phyloP scores from a whole-genome alignment of 2,329 filamentous ascomycete species.

The Hypoxylon rubiginosum region DNA sequence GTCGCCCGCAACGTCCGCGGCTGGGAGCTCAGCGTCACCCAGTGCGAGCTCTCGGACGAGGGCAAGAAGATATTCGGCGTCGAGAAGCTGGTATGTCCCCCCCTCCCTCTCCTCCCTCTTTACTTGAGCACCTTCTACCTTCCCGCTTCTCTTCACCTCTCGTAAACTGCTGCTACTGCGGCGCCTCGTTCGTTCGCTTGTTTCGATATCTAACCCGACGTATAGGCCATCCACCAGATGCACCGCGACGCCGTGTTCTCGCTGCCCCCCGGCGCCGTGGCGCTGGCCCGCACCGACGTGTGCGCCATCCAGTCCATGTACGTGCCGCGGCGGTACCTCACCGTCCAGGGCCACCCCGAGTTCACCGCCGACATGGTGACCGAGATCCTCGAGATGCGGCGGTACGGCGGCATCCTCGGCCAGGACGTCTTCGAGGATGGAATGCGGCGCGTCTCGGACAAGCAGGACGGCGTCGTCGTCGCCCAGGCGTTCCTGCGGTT shows the following conservation, averaged over 20 bases:
- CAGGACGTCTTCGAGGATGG: conserved; percentile 78
- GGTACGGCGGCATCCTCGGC: conserved; percentile 75
- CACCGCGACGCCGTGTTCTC: conserved; percentile 81
- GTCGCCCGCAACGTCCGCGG: conserved; percentile 76
- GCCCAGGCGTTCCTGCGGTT: conserved; percentile 83
- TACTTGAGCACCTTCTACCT: too few species aligned
- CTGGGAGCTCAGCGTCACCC: conserved; percentile 85
- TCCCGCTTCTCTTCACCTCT: background rate
- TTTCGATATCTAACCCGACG: conserved; percentile 22
- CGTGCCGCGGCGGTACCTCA: conserved; percentile 73
- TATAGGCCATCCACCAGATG: conserved; percentile 83
- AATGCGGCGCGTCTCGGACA: conserved; percentile 72
- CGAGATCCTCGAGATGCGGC: conserved; percentile 75
- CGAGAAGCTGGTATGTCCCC: conserved; percentile 65
- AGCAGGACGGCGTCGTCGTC: conserved; percentile 85
- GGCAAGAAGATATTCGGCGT: conserved; percentile 80
- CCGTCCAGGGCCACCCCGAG: conserved; percentile 90
- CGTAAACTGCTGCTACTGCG: background rate
- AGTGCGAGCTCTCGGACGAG: conserved; percentile 74
- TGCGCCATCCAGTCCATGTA: conserved; percentile 89
- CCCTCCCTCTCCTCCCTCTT: conserved; percentile 9
- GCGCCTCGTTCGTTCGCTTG: too few species aligned
- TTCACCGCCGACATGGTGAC: conserved; percentile 79
- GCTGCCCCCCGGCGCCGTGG: conserved; percentile 72
- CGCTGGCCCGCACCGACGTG: conserved; percentile 73